These are phyloP conservation scores for Sphaerostilbella broomeana DNA, from an alignment of 2,329 filamentous ascomycete genomes.

Conservation along the genomic window DNA sequence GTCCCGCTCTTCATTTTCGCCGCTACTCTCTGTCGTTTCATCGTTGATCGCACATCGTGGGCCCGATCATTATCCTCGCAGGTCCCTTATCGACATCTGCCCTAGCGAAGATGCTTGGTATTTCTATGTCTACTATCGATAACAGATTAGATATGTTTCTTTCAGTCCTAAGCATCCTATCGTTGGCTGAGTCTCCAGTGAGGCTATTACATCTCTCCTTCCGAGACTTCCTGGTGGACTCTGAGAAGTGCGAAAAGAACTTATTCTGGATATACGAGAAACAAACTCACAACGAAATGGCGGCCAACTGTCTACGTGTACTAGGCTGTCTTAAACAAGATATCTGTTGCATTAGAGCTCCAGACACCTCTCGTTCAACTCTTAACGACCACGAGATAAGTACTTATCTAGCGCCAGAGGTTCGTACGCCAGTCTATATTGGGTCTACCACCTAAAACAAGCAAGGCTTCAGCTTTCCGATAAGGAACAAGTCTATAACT, in stretches of 20 bases:
- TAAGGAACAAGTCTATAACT: slow-evolving; percentile 24
- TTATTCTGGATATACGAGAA: slow-evolving; percentile 4
- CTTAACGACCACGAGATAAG: not conserved
- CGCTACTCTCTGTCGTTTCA: slow-evolving; percentile 25
- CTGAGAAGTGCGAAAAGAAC: not conserved
- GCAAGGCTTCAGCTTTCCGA: slow-evolving; percentile 15
- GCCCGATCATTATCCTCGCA: slow-evolving; percentile 22
- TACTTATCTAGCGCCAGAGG: not conserved
- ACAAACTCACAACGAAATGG: not conserved
- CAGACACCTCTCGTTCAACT: not conserved
- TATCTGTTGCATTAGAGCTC: not conserved
- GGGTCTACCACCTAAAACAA: slow-evolving; percentile 24
- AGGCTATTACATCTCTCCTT: slow-evolving; percentile 31
- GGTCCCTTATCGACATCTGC: slow-evolving; percentile 22
- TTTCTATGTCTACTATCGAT: slow-evolving; percentile 15
- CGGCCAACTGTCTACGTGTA: not conserved
- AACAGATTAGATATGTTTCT: slow-evolving; percentile 21
- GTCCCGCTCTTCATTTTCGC: slow-evolving; percentile 31
- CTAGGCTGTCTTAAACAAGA: not conserved
- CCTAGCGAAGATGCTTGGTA: slow-evolving; percentile 20
- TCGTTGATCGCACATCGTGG: slow-evolving; percentile 22
- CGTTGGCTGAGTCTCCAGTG: slow-evolving; percentile 12
- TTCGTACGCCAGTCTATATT: slow-evolving; percentile 8
- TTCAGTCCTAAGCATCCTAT: slow-evolving; percentile 26
- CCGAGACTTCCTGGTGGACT: slow-evolving; percentile 27